Percentiles rank a stretch among this genome's conserved stretches.
These are phyloP conservation scores for Aspergillus alliaceus DNA, from an alignment of 2,329 filamentous ascomycete genomes.

Conservation along the genomic window DNA sequence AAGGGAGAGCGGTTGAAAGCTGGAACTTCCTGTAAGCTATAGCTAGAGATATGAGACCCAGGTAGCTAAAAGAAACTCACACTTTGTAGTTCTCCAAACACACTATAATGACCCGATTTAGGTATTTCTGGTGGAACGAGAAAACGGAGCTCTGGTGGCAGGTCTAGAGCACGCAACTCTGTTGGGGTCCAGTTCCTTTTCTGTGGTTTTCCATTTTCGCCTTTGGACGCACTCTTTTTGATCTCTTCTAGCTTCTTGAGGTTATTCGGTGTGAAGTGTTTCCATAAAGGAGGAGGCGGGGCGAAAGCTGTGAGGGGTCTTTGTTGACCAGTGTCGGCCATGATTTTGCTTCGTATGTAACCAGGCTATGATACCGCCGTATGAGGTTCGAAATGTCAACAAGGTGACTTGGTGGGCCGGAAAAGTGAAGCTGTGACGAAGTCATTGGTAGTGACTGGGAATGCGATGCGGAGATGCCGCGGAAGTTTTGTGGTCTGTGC, in stretches of 20 bases:
- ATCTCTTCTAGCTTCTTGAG: conserved; percentile 58
- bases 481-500: conserved; percentile 20
- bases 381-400: background rate
- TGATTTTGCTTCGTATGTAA: conserved; percentile 29
- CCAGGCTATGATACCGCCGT: background rate
- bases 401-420: background rate
- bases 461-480: conserved; percentile 19
- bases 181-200: conserved; percentile 35
- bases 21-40: conserved; percentile 16
- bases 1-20: conserved; percentile 61
- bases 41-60: too few species aligned
- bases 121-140: conserved; percentile 82
- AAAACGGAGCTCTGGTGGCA: conserved; percentile 71
- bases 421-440: background rate
- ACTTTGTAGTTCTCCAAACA: conserved; percentile 69
- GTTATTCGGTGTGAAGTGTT: conserved; percentile 78
- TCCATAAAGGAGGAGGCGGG: conserved; percentile 85
- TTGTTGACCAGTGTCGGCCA: conserved; percentile 60
- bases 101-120: conserved; percentile 65
- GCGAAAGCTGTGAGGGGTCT: conserved; percentile 66
- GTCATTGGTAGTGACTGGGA: background rate
- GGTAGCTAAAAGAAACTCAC: conserved; percentile 34
- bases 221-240: conserved; percentile 40
- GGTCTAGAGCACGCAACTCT: conserved; percentile 40
- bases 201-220: conserved; percentile 27